phyloP scores from a whole-genome alignment of 371 early-diverging fungal species.

The Paraphysoderma sedebokerense region DNA sequence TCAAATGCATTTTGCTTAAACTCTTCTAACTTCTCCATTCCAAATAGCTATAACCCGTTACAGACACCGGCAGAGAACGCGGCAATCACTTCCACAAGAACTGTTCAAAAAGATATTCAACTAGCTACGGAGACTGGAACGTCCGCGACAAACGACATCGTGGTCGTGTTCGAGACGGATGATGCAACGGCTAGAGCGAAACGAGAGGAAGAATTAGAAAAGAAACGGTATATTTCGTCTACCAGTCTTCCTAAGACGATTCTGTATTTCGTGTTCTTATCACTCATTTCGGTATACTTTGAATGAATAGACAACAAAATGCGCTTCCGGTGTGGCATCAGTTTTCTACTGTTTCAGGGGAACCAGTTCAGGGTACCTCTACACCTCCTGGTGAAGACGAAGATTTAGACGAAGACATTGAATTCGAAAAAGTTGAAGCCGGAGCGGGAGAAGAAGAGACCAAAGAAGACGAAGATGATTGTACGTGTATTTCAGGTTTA shows the following conservation, averaged over 20 bases:
- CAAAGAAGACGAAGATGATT: slow-evolving; percentile 28
- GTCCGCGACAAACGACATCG: slow-evolving; percentile 50
- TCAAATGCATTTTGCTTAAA: slow-evolving; percentile 6
- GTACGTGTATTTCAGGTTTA: slow-evolving; percentile 15
- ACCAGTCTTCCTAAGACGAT: background rate
- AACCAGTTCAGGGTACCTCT: slow-evolving; percentile 20
- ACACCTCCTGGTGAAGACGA: slow-evolving; percentile 15
- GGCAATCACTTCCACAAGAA: slow-evolving; percentile 9
- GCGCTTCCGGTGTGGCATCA: slow-evolving; percentile 67
- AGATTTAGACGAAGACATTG: slow-evolving; percentile 14
- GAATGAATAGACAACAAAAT: slow-evolving; percentile 34
- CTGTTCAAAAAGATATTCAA: slow-evolving; percentile 7
- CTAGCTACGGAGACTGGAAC: slow-evolving; percentile 55
- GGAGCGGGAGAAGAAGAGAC: slow-evolving; percentile 16
- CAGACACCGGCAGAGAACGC: slow-evolving; percentile 7
- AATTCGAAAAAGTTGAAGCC: slow-evolving; percentile 24
- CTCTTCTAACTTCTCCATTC: background rate
- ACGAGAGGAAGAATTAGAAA: slow-evolving; percentile 46
- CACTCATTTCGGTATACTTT: background rate
- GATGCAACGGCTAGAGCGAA: slow-evolving; percentile 43
- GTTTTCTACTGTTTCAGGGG: slow-evolving; percentile 45
- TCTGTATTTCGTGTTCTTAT: background rate
- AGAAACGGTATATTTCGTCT: slow-evolving; percentile 23
- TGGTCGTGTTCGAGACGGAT: slow-evolving; percentile 59
- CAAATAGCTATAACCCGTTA: background rate